A percentile compares a stretch with the other conserved stretches of the same genome.
Evolutionary conservation across 1,284 basidiomycete genomes (phyloP).

Genomic region (Fistulinella staudtii): DNA sequence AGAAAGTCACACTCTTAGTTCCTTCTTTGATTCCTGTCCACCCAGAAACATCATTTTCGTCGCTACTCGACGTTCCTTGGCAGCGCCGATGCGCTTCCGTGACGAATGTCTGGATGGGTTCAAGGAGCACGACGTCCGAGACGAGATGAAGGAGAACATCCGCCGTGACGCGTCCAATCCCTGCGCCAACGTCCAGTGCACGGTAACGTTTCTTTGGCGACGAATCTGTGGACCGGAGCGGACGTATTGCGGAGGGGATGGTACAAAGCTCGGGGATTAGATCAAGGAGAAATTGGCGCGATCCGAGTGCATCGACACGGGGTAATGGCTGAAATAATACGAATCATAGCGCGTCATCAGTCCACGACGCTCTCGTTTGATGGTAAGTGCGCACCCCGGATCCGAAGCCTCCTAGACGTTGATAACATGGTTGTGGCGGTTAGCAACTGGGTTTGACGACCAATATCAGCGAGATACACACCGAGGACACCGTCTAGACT

Average conservation of each 20-base stretch:
- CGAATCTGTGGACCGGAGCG: conserved; percentile 13
- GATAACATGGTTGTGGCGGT: no score
- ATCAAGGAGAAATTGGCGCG: conserved; percentile 79
- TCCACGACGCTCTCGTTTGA: no score
- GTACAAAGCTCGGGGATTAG: conserved; percentile 75
- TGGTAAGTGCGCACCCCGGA: conserved; percentile 62
- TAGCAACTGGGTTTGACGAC: neutral
- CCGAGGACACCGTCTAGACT: conserved; percentile 71
- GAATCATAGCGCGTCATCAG: no score
- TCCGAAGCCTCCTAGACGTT: conserved; percentile 66
- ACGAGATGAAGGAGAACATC: conserved; percentile 83
- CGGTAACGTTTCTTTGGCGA: conserved; percentile 43
- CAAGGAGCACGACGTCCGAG: conserved; percentile 81
- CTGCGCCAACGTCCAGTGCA: conserved; percentile 87
- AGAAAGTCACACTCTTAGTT: conserved; percentile 76
- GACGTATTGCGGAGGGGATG: conserved; percentile 58
- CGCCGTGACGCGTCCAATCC: conserved; percentile 86
- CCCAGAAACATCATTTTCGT: conserved; percentile 16
- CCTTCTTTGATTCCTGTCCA: conserved; percentile 70
- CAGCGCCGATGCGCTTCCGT: conserved; percentile 60
- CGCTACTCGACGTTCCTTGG: conserved; percentile 22
- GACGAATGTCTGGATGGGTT: conserved; percentile 80
- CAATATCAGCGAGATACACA: conserved; percentile 20
- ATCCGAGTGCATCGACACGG: conserved; percentile 82
- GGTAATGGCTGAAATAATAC: conserved; percentile 75